phyloP scores from a whole-genome alignment of 2,329 filamentous ascomycete species.

The Trichothecium sympodiale region DNA sequence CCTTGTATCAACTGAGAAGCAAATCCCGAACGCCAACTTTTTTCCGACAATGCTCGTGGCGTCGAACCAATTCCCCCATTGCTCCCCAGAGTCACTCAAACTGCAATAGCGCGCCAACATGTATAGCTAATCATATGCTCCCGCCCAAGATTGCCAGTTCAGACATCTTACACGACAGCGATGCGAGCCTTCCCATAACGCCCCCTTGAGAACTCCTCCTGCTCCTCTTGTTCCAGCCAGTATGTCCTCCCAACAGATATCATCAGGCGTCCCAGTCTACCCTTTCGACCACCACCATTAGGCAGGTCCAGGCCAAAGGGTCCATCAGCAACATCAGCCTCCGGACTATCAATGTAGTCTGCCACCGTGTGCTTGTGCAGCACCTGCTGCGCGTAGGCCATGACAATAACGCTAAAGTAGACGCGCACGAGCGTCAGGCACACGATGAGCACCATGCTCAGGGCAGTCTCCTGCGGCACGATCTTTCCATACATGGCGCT shows the following conservation, averaged over 20 bases:
- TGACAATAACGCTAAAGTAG: constrained; percentile 76
- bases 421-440: constrained; percentile 63
- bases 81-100: too few relatives aligned
- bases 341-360: constrained; percentile 35
- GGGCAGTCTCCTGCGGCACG: constrained; percentile 48
- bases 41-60: too few relatives aligned
- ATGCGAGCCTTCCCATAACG: too few relatives aligned
- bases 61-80: too few relatives aligned
- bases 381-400: constrained; percentile 70
- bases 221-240: constrained; percentile 64
- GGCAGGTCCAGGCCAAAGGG: constrained; percentile 59
- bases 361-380: constrained; percentile 52
- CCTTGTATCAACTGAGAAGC: too few relatives aligned
- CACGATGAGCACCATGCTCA: constrained; percentile 68
- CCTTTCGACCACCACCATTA: constrained; percentile 71
- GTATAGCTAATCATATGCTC: constrained; percentile 7
- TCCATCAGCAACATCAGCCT: constrained; percentile 31
- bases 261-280: constrained; percentile 70
- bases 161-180: constrained; percentile 30
- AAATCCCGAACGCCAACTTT: too few relatives aligned
- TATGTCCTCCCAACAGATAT: constrained; percentile 62
- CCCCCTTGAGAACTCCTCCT: constrained; percentile 39
- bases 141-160: constrained; percentile 11
- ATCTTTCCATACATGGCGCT: constrained; percentile 21
- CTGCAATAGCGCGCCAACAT: too few relatives aligned